These are phyloP conservation scores for Bullera alba DNA, from an alignment of 768 basidiomycete species.

Conservation along the genomic window DNA sequence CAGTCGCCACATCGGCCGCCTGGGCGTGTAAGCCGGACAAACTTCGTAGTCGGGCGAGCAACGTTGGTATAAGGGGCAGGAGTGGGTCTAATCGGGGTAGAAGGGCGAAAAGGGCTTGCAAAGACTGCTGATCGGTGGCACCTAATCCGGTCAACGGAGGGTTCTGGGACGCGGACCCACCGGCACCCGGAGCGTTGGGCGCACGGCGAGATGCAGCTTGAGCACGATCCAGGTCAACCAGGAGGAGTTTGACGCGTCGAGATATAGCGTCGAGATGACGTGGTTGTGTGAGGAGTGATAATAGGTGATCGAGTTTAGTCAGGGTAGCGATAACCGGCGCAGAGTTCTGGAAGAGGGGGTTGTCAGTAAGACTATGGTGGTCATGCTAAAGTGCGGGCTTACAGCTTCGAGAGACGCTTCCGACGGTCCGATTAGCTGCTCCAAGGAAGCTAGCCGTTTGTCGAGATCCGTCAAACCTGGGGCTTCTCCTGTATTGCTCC, in stretches of 20 bases:
- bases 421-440: slow-evolving; percentile 75
- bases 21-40: slow-evolving; percentile 73
- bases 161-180: too few relatives aligned
- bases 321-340: slow-evolving; percentile 65
- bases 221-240: slow-evolving; percentile 85
- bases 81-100: slow-evolving; percentile 49
- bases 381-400: slow-evolving; percentile 24
- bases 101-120: slow-evolving; percentile 47
- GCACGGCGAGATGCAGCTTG: slow-evolving; percentile 51
- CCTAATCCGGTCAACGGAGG: slow-evolving; percentile 40
- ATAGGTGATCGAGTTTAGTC: slow-evolving; percentile 71
- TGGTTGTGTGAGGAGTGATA: slow-evolving; percentile 84
- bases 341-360: slow-evolving; percentile 61
- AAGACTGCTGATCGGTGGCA: too few relatives aligned
- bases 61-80: slow-evolving; percentile 57
- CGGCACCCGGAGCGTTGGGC: too few relatives aligned
- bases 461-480: slow-evolving; percentile 66
- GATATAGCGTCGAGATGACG: slow-evolving; percentile 94
- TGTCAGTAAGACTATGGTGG: slow-evolving; percentile 1
- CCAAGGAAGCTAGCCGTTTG: slow-evolving; percentile 72
- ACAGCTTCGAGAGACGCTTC: slow-evolving; percentile 76
- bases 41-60: slow-evolving; percentile 79
- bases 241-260: slow-evolving; percentile 79
- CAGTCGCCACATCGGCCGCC: slow-evolving; percentile 67
- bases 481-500: background rate